Evolutionary conservation across 176 grass and related monocot species (phyloP), one percentile per base, ranked within the genome.

Genomic region (Elaeis guineensis): DNA sequence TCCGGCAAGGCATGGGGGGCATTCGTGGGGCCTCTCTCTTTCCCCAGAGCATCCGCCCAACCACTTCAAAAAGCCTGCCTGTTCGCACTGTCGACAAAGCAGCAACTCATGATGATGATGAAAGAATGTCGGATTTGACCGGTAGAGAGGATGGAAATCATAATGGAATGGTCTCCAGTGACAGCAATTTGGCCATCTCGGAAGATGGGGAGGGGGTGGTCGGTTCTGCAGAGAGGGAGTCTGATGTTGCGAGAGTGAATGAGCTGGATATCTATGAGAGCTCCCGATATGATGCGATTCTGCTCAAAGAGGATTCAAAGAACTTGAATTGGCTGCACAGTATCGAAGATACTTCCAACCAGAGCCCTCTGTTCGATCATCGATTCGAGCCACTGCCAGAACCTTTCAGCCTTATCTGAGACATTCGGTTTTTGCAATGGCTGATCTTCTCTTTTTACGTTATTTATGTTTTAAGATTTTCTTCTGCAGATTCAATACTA

Each of bases 251-350:
- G 56, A 53, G 35, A 63, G 17, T 56, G 2, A 16, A 52, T 8
- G 22, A 0, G 49, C 6, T 51, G 53, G 75, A 83, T 23, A 69
- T 71, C 64, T 74, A 78, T 63, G 69, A 59, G 54, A 83, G 73
- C 68, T 30, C 50, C 25, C 62, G 79, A 17, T 82, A 82, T 63
- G 73, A 82, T 58, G 55, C 73, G 29, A 82, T 77, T 73, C 68
- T 82, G 68, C 79, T 82, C 20, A 73, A 52, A 53, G 79, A 82
- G 62, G 79, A 82, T 19, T 74, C 79, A 32, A 67, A 16, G 51
- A 77, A 82, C 73, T 69, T 82, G 7, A 77, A 68, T 39, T 82
- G 79, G 79, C 62, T 82, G 56, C 69, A 60, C 32, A 63, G 67
- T 19, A 55, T 59, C 25, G 59, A 32, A 0, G 57, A 67, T 5